Conservation (phyloP, 2,329 filamentous ascomycete species). For the Colletotrichum plurivorum region DNA sequence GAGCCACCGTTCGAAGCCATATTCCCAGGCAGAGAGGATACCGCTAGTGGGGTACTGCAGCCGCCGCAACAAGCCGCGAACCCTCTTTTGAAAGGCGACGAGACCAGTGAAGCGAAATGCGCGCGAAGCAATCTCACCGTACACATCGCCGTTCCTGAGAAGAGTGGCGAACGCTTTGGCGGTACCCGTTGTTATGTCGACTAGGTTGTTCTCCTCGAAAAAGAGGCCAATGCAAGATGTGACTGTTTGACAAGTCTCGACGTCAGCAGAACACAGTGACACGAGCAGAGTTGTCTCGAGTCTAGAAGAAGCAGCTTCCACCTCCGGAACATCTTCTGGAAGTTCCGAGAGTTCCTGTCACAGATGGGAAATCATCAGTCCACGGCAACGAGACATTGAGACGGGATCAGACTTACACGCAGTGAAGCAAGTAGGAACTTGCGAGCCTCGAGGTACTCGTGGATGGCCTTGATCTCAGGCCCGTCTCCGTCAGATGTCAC, state of each 20-base stretch:
- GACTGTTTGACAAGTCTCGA: conserved; percentile 75
- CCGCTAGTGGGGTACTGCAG: conserved; percentile 75
- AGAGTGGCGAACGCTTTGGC: conserved; percentile 66
- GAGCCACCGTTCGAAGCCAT: conserved; percentile 76
- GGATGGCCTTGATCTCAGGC: conserved; percentile 62
- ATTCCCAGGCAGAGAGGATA: conserved; percentile 78
- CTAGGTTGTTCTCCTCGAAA: conserved; percentile 71
- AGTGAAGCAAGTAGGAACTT: conserved; percentile 66
- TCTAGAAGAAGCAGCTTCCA: conserved; percentile 65
- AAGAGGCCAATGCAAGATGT: conserved; percentile 73
- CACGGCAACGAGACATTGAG: neutral
- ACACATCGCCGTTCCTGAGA: conserved; percentile 73
- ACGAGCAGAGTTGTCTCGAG: conserved; percentile 75
- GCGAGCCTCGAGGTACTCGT: conserved; percentile 70
- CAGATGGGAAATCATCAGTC: neutral
- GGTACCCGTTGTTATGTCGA: conserved; percentile 65
- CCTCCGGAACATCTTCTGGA: conserved; percentile 68
- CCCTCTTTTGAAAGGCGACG: conserved; percentile 78
- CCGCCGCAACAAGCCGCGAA: conserved; percentile 70
- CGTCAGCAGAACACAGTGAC: conserved; percentile 75
- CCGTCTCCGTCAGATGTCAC: conserved; percentile 59
- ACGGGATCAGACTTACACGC: conserved; percentile 53
- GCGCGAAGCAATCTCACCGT: conserved; percentile 73
- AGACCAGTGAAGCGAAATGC: conserved; percentile 77
- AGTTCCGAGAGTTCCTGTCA: conserved; percentile 68